These are phyloP conservation scores for Cryptococcus deneoformans DNA, from an alignment of 1,284 basidiomycete species.

Conservation along the genomic window DNA sequence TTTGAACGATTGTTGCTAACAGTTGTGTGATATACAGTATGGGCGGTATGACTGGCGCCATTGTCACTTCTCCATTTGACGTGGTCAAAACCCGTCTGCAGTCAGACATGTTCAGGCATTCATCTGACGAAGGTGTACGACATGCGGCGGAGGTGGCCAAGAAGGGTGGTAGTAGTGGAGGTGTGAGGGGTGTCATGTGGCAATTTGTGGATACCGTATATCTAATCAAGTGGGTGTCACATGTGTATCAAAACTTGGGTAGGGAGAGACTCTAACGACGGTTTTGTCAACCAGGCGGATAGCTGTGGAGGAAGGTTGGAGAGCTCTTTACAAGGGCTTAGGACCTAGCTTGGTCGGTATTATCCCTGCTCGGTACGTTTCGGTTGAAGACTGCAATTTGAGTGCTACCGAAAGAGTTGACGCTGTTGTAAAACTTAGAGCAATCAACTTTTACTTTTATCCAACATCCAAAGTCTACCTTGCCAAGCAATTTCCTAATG, in stretches of 20 bases:
- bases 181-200: slow-evolving; percentile 63
- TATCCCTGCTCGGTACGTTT: slow-evolving; percentile 72
- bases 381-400: slow-evolving; percentile 7
- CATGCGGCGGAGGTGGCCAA: not conserved
- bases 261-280: not conserved
- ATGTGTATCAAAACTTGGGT: not conserved
- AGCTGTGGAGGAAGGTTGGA: slow-evolving; percentile 82
- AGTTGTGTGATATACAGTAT: slow-evolving; percentile 55
- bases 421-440: slow-evolving; percentile 32
- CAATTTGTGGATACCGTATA: slow-evolving; percentile 94
- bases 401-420: not conserved
- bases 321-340: slow-evolving; percentile 90
- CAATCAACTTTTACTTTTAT: slow-evolving; percentile 98
- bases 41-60: slow-evolving; percentile 96
- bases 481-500: slow-evolving; percentile 64
- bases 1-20: not conserved
- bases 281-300: slow-evolving; percentile 62
- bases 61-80: slow-evolving; percentile 95
- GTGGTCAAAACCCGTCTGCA: slow-evolving; percentile 97
- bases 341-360: slow-evolving; percentile 94
- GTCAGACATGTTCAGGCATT: slow-evolving; percentile 75
- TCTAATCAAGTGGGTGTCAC: slow-evolving; percentile 68
- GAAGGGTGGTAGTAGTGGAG: slow-evolving; percentile 17
- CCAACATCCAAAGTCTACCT: slow-evolving; percentile 94
- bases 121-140: slow-evolving; percentile 10